A percentile compares a stretch with the other conserved stretches of the same genome.
Conservation (phyloP, 305 asterid genomes). For the Fraxinus greggii region DNA sequence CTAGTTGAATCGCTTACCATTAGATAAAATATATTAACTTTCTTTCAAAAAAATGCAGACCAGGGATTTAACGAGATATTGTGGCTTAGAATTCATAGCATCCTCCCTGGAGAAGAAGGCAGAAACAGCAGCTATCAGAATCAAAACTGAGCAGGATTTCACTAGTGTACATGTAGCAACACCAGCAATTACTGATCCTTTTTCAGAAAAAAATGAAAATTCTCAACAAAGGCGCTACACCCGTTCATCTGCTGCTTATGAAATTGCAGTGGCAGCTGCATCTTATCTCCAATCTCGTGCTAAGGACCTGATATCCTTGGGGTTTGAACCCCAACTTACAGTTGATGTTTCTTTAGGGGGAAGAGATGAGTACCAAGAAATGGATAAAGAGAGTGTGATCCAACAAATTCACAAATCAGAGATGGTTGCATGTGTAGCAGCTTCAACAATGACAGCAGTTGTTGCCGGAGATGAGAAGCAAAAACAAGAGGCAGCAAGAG, state of each 20-base stretch:
- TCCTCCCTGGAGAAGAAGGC: conserved; percentile 75
- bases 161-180: conserved; percentile 12
- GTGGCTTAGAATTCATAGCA: conserved; percentile 63
- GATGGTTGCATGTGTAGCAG: conserved; percentile 77
- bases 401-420: conserved; percentile 42
- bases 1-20: neutral
- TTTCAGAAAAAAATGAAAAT: conserved; percentile 12
- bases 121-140: conserved; percentile 50
- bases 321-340: conserved; percentile 26
- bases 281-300: neutral
- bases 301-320: neutral
- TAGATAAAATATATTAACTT: neutral
- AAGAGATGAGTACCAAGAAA: conserved; percentile 14
- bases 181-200: conserved; percentile 10
- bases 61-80: conserved; percentile 58
- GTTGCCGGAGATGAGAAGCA: conserved; percentile 78
- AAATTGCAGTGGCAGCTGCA: conserved; percentile 6
- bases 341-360: conserved; percentile 1
- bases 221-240: neutral
- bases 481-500: conserved; percentile 74
- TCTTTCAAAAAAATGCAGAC: conserved; percentile 42
- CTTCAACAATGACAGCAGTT: conserved; percentile 83
- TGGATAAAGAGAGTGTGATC: conserved; percentile 20
- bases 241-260: neutral
- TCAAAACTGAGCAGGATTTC: conserved; percentile 42